Evolutionary conservation across 495 filamentous ascomycete genomes (phyloP), one percentile per base, ranked within the genome.

Genomic region (Jackrogersella minutella): DNA sequence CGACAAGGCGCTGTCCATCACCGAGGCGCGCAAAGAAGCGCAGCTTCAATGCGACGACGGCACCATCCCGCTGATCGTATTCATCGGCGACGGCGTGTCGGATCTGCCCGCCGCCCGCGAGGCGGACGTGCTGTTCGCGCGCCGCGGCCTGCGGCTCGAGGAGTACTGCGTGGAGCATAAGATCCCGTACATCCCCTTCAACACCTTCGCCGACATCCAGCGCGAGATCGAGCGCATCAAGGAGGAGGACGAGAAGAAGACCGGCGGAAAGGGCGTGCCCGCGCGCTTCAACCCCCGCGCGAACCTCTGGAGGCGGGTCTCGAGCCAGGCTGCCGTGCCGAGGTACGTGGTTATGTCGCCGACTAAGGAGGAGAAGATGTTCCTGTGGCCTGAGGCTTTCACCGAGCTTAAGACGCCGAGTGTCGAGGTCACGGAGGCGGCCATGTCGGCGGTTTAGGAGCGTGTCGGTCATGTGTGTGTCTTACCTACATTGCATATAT

Each of bases 41-140:
- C 78, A 82, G 33, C 73, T 83, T 5, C 74, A 79, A 46, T 83
- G 81, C 51, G 81, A 82, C 1, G 84, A 90, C 31, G 86, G 83
- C 49, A 85, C 87, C 11, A 84, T 90, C 41, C 90, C 90, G 5
- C 80, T 89, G 1, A 87, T 92, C 59, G 78, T 92, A 37, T 93
- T 92, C 73, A 90, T 92, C 64, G 90, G 90, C 50, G 90, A 92
- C 74, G 90, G 90, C 1, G 88, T 93, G 13, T 90, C 88, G 5
- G 90, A 92, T 68, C 84, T 92, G 6, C 83, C 90, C 0, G 90
- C 90, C 13, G 88, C 90, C 0, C 81, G 87, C 31, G 84, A 93
- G 64, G 90, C 90, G 9, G 90, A 92, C 71, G 88, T 93, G 0
- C 84, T 93, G 28, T 93, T 93, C 66, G 89, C 90, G 3, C 82